phyloP scores from a whole-genome alignment of 1,284 basidiomycete species.

The Naganishia cerealis region DNA sequence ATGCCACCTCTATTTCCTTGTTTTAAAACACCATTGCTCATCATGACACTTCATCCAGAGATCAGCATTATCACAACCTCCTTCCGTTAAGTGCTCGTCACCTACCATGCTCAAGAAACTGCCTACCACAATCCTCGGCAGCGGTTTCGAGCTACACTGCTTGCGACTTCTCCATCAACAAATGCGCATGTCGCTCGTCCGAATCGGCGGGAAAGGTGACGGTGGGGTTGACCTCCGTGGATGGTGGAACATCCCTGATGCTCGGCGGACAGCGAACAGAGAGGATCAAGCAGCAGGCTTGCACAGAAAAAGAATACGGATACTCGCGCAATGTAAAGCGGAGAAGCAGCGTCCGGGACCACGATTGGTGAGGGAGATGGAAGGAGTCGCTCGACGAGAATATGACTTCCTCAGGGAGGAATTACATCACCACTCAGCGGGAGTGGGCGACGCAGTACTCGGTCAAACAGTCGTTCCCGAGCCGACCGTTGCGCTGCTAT shows the following conservation, averaged over 20 bases:
- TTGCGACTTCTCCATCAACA: conserved; percentile 63
- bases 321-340: conserved; percentile 89
- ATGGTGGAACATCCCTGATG: conserved; percentile 80
- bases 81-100: background rate
- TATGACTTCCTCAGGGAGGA: conserved; percentile 27
- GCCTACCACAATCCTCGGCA: conserved; percentile 64
- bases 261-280: conserved; percentile 1
- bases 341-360: conserved; percentile 76
- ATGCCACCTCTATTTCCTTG: no score
- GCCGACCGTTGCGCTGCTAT: conserved; percentile 67
- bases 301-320: conserved; percentile 59
- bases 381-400: conserved; percentile 64
- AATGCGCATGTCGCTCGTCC: conserved; percentile 72
- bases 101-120: conserved; percentile 35
- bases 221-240: conserved; percentile 85
- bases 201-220: conserved; percentile 76
- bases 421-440: conserved; percentile 3
- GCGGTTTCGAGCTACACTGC: conserved; percentile 72
- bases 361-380: conserved; percentile 78
- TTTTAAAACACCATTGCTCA: no score
- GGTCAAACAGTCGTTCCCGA: conserved; percentile 6
- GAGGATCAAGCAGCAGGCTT: conserved; percentile 5
- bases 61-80: background rate
- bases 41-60: background rate
- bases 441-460: conserved; percentile 16